Evolutionary conservation across 2,329 filamentous ascomycete genomes (phyloP).

Genomic region (Ophiocordyceps unilateralis): DNA sequence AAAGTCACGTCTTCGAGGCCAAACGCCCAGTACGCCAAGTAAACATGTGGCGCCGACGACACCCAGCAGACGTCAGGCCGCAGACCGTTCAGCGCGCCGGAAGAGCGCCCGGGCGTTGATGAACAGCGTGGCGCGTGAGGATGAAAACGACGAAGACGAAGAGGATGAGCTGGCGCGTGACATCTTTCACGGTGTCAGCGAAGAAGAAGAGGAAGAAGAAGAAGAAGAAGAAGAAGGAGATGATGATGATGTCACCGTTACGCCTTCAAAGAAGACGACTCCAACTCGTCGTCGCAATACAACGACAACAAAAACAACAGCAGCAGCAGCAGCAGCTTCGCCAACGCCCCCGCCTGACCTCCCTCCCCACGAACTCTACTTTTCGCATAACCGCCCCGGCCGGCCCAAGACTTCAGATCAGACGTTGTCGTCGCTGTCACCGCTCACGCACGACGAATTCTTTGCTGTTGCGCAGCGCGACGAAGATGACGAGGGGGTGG

Average conservation of each 20-base stretch:
- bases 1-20: no score
- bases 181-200: slow-evolving; percentile 28
- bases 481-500: slow-evolving; percentile 49
- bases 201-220: no score
- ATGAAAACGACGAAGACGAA: slow-evolving; percentile 16
- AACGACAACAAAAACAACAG: no score
- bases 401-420: slow-evolving; percentile 74
- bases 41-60: no score
- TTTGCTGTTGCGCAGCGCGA: slow-evolving; percentile 47
- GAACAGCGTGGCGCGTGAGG: slow-evolving; percentile 14
- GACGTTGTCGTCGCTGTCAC: slow-evolving; percentile 53
- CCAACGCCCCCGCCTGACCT: slow-evolving; percentile 68
- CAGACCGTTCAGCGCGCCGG: background rate
- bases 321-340: no score
- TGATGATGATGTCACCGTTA: slow-evolving; percentile 11
- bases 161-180: slow-evolving; percentile 11
- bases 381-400: slow-evolving; percentile 77
- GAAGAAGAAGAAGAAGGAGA: slow-evolving; percentile 25
- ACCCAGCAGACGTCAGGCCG: background rate
- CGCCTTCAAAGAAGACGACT: background rate
- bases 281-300: background rate
- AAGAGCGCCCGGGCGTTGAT: background rate
- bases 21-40: no score
- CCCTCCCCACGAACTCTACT: slow-evolving; percentile 80
- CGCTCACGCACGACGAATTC: slow-evolving; percentile 87